Evolutionary conservation across 768 basidiomycete genomes (phyloP), one percentile per base, ranked within the genome.

Genomic region (Mycena haematopus): DNA sequence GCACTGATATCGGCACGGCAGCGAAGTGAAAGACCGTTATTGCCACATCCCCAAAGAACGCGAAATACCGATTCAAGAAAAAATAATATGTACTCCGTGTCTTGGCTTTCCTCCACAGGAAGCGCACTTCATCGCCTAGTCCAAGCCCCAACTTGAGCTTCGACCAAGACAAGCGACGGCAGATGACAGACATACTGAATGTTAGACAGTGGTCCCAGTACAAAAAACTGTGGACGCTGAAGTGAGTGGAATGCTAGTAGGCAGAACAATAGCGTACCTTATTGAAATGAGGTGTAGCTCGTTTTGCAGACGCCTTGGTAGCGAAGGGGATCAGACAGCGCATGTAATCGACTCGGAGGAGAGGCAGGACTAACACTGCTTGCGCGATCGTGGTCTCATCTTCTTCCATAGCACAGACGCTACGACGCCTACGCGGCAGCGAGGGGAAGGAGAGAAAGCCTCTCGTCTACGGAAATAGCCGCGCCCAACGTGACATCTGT

Each of bases 11-110:
- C 10, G 64, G 58, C 11, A 60, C 40, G 2, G 44, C 6, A 49
- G 9, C n/a, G 50, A 65, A 65, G 29, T 42, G 53, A n/a, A 65
- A 60, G 42, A 56, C 42, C 1, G 53, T 51, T 21, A 65, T 49
- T 0, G 15, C 49, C 3, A 42, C 24, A 44, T 57, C 51, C 2
- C 59, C 64, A 27, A 60, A 65, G 58, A 56, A 60, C 22, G 59
- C 59, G 17, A 56, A 49, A 49, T 65, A 65, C 27, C 63, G 59
- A 31, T 65, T 65, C 19, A 53, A 0, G 27, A 65, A 47, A 29
- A 65, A 65, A n/a, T 56, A 60, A 29, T 47, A 60, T 9, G 64
- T 60, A 36, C 58, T 60, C 1, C 49, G 58, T 5, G 64, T 60
- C 6, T 49, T 61, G 33, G 53, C 46, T 19, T 53, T 56, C 29